Percentiles rank a stretch among this genome's conserved stretches.
These are phyloP conservation scores for Rhizopus microsporus DNA, from an alignment of 371 early-diverging fungal species.

Conservation along the genomic window DNA sequence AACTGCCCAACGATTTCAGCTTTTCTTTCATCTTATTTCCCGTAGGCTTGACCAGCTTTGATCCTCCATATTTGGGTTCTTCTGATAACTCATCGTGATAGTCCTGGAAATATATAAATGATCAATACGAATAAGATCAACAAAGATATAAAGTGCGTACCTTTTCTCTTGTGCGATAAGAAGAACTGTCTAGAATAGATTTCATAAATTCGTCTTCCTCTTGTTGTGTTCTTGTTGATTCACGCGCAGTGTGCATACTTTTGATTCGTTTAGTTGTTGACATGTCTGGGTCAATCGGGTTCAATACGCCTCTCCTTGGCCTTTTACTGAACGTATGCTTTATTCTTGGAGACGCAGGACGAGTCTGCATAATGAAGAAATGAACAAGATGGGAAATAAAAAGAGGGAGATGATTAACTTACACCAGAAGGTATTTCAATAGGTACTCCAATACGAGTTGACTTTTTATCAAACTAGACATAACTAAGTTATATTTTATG, in stretches of 20 bases:
- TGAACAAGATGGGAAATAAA: not conserved
- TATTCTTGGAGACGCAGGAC: not conserved
- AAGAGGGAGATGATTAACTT: not conserved
- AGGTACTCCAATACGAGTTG: conserved; percentile 1
- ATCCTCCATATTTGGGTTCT: too few relatives aligned
- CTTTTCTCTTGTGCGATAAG: too few relatives aligned
- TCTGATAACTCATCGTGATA: too few relatives aligned
- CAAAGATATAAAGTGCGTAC: too few relatives aligned
- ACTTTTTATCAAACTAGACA: not conserved
- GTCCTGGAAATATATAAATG: too few relatives aligned
- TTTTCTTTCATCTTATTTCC: too few relatives aligned
- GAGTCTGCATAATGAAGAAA: too few relatives aligned
- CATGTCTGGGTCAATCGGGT: not conserved
- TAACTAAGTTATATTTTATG: too few relatives aligned
- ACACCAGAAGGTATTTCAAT: conserved; percentile 3
- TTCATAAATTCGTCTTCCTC: not conserved
- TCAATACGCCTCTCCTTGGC: not conserved
- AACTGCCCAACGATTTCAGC: too few relatives aligned
- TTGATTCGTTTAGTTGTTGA: not conserved
- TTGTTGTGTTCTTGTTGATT: not conserved
- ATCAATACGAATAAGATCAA: too few relatives aligned
- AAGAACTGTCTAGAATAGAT: too few relatives aligned
- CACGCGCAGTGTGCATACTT: not conserved
- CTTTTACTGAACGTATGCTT: not conserved
- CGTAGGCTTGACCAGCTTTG: too few relatives aligned